Evolutionary conservation across 2,329 filamentous ascomycete genomes (phyloP).

Genomic region (Penicillium sp.): DNA sequence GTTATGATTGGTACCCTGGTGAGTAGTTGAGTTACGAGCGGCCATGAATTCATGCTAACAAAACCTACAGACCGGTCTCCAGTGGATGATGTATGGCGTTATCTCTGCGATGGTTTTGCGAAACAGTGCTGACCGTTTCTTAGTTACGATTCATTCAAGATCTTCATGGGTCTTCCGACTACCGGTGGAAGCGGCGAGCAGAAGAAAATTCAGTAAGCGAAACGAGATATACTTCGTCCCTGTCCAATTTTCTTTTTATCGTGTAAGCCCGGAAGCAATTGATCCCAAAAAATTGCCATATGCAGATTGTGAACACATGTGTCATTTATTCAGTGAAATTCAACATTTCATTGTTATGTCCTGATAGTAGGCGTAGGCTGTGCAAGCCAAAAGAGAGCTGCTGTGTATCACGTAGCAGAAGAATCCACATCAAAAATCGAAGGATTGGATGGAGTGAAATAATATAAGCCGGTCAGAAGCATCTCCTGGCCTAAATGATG

Average conservation of each 20-base stretch:
- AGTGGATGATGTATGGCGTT: constrained; percentile 85
- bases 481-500: no score
- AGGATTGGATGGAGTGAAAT: no score
- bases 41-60: constrained; percentile 17
- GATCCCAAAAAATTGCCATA: background rate
- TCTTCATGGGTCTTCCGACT: constrained; percentile 82
- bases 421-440: no score
- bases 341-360: background rate
- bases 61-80: constrained; percentile 63
- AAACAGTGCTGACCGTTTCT: background rate
- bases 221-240: background rate
- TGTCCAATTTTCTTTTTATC: background rate
- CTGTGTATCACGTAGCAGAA: background rate
- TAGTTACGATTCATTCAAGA: constrained; percentile 75
- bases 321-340: background rate
- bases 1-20: constrained; percentile 79
- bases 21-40: constrained; percentile 14
- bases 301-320: background rate
- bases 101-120: background rate
- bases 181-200: constrained; percentile 65
- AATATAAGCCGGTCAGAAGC: no score
- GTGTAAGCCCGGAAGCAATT: background rate
- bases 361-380: no score
- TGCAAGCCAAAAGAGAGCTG: no score
- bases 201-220: constrained; percentile 20